A percentile compares a stretch with the other conserved stretches of the same genome.
These are phyloP conservation scores for Ascochyta viciae-villosae DNA, from an alignment of 2,329 filamentous ascomycete species.

Conservation along the genomic window DNA sequence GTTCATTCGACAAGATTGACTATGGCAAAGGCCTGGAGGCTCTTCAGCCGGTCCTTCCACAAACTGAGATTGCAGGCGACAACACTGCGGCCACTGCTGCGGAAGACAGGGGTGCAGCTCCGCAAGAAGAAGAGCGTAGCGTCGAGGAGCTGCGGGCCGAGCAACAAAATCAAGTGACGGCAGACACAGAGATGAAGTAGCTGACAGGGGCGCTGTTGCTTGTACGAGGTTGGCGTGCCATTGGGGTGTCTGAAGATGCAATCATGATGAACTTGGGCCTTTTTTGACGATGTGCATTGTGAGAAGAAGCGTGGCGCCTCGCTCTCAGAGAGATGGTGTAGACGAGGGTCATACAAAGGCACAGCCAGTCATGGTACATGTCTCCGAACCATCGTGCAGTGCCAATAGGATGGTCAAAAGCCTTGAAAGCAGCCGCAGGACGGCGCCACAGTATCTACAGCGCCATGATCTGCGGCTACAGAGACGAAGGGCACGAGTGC, in stretches of 20 bases:
- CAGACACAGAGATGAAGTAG: constrained; percentile 38
- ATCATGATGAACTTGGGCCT: constrained; percentile 15
- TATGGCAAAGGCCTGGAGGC: constrained; percentile 69
- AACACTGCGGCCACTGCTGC: constrained; percentile 41
- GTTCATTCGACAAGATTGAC: constrained; percentile 85
- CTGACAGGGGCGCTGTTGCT: constrained; percentile 34
- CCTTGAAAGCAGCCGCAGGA: constrained; percentile 23
- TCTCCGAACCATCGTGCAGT: constrained; percentile 35
- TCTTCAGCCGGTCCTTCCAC: constrained; percentile 51
- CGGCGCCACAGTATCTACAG: constrained; percentile 41
- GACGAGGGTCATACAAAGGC: constrained; percentile 25
- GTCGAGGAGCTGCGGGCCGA: constrained; percentile 51
- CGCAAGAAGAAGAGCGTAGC: constrained; percentile 47
- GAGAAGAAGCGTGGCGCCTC: constrained; percentile 41
- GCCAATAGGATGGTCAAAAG: constrained; percentile 25
- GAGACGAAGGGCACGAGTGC: constrained; percentile 23
- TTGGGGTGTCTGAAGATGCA: constrained; percentile 18
- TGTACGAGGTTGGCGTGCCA: constrained; percentile 38
- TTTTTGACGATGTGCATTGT: constrained; percentile 45
- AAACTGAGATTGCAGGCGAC: constrained; percentile 44
- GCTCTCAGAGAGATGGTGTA: constrained; percentile 15
- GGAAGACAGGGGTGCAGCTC: constrained; percentile 47
- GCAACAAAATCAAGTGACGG: constrained; percentile 47
- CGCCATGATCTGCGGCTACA: constrained; percentile 31
- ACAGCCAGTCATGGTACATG: constrained; percentile 33